Percentiles rank a stretch among this genome's conserved stretches.
phyloP scores from a whole-genome alignment of 208 protist species.

The Herpetomonas samuelpessoai region DNA sequence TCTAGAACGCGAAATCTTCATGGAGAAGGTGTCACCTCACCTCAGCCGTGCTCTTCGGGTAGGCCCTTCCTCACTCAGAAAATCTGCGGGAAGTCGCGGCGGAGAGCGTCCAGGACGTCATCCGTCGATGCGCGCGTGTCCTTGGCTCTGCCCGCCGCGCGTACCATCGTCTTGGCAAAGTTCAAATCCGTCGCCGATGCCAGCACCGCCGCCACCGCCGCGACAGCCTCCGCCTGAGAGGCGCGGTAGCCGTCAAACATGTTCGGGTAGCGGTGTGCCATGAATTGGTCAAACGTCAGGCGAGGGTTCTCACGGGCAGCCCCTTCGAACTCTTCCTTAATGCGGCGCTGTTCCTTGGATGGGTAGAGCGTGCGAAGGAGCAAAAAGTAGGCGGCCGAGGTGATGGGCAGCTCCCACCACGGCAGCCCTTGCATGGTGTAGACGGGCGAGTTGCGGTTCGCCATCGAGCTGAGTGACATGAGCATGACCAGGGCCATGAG shows the following conservation, averaged over 20 bases:
- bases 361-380: constrained; percentile 64
- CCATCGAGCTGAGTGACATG: constrained; percentile 40
- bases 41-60: neutral
- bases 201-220: constrained; percentile 67
- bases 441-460: constrained; percentile 50
- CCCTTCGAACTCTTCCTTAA: constrained; percentile 74
- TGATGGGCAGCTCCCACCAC: constrained; percentile 77
- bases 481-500: constrained; percentile 46
- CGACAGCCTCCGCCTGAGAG: constrained; percentile 64
- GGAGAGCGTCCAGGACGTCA: constrained; percentile 70
- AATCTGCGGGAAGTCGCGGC: constrained; percentile 59
- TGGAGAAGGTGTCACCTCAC: neutral
- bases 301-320: constrained; percentile 38
- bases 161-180: constrained; percentile 62
- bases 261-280: constrained; percentile 57
- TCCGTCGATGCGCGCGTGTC: constrained; percentile 67
- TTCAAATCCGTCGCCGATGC: constrained; percentile 47
- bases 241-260: constrained; percentile 80
- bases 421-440: constrained; percentile 64
- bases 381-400: constrained; percentile 55
- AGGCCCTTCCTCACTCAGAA: constrained; percentile 20
- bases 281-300: constrained; percentile 80
- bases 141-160: constrained; percentile 52
- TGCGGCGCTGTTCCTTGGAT: constrained; percentile 51
- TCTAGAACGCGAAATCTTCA: neutral